These are phyloP conservation scores for Gracilaria domingensis DNA, from an alignment of 23 red algal genomes.

Conservation along the genomic window DNA sequence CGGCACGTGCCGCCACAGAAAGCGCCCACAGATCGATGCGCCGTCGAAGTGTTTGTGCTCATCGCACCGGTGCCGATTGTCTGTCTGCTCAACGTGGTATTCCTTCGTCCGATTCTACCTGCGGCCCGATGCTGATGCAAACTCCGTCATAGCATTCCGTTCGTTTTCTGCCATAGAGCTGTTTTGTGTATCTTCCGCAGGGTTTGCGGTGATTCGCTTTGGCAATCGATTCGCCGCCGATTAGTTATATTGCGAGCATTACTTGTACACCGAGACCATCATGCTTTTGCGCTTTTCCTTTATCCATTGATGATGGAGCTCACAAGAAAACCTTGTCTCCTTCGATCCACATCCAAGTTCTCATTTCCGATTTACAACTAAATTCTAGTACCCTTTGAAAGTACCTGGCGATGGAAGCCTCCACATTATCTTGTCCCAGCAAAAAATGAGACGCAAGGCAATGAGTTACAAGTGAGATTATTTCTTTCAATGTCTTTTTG, in stretches of 20 bases:
- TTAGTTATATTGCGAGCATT: too few relatives aligned
- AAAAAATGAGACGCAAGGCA: too few relatives aligned
- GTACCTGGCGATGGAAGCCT: too few relatives aligned
- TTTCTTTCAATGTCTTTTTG: too few relatives aligned
- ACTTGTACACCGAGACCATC: too few relatives aligned
- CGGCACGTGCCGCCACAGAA: constrained; percentile 17
- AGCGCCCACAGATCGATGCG: neutral
- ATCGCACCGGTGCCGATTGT: neutral
- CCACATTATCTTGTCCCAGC: too few relatives aligned
- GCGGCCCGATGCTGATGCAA: neutral
- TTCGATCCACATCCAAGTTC: too few relatives aligned
- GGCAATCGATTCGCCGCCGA: neutral
- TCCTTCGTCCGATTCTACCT: neutral
- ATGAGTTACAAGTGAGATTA: too few relatives aligned
- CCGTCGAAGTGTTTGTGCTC: neutral
- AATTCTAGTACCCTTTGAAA: too few relatives aligned
- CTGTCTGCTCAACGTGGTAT: neutral
- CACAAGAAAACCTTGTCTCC: too few relatives aligned
- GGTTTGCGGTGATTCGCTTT: constrained; percentile 2
- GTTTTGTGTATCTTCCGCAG: neutral
- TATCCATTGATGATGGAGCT: too few relatives aligned
- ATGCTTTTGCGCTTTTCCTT: neutral
- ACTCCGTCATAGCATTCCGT: neutral
- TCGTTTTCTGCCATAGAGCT: neutral
- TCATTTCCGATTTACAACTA: too few relatives aligned